phyloP scores from a whole-genome alignment of 495 filamentous ascomycete genomes.

The Penicillium egyptiacum region DNA sequence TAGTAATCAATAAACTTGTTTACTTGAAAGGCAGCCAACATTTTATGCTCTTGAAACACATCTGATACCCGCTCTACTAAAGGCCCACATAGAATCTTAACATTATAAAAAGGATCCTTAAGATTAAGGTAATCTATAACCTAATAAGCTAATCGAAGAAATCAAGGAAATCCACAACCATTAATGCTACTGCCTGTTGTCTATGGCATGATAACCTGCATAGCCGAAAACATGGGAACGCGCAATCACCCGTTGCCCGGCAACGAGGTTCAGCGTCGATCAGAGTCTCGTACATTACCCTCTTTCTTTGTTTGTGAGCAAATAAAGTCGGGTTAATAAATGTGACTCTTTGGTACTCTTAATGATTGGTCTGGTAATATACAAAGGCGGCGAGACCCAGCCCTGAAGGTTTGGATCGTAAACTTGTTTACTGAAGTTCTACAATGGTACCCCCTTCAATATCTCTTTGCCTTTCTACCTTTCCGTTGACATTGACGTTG shows the following conservation, averaged over 20 bases:
- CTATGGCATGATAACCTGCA: not conserved
- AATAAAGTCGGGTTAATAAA: conserved; percentile 3
- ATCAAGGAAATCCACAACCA: too few relatives aligned
- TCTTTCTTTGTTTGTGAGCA: conserved; percentile 18
- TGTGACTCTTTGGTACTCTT: not conserved
- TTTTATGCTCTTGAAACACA: not conserved
- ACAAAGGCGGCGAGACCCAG: not conserved
- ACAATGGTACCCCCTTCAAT: not conserved
- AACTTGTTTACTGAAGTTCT: conserved; percentile 6
- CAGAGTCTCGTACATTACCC: conserved; percentile 19
- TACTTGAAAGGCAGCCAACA: too few relatives aligned
- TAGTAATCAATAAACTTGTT: too few relatives aligned
- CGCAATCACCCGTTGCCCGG: conserved; percentile 14
- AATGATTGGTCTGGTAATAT: conserved; percentile 12
- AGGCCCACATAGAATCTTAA: not conserved
- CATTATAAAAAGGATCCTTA: not conserved
- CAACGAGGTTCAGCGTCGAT: conserved; percentile 7
- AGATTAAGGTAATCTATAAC: not conserved
- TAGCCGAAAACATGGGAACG: not conserved
- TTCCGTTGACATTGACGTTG: not conserved
- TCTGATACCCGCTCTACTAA: not conserved
- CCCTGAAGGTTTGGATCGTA: not conserved
- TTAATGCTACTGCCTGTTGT: not conserved
- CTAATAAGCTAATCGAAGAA: not conserved
- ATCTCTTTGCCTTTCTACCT: not conserved